These are phyloP conservation scores for Hemileccinum impolitum DNA, from an alignment of 768 basidiomycete species.

Conservation along the genomic window DNA sequence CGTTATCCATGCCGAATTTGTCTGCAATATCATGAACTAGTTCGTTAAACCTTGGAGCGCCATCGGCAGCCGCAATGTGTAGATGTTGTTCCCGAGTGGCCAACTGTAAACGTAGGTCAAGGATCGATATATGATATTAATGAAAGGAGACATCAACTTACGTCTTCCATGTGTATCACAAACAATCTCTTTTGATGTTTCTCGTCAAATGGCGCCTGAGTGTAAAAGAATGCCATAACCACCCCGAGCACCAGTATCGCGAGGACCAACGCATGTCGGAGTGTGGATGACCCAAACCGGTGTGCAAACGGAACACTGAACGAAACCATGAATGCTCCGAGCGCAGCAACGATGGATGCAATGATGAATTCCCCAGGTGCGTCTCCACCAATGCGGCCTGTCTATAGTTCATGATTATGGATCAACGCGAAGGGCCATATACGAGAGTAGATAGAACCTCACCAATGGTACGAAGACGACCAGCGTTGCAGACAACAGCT, in stretches of 20 bases:
- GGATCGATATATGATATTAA: conserved; percentile 1
- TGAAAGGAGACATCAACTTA: conserved; percentile 32
- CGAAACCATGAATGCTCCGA: conserved; percentile 57
- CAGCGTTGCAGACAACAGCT: conserved; percentile 57
- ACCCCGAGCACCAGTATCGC: conserved; percentile 45
- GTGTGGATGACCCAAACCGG: conserved; percentile 50
- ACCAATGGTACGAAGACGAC: conserved; percentile 92
- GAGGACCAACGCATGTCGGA: conserved; percentile 41
- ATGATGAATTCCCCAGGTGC: conserved; percentile 89
- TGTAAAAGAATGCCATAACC: conserved; percentile 59
- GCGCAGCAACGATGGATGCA: conserved; percentile 64
- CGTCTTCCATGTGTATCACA: conserved; percentile 82
- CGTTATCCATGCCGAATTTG: conserved; percentile 50
- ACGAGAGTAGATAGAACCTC: conserved; percentile 16
- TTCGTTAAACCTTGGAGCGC: conserved; percentile 67
- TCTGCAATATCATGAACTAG: conserved; percentile 61
- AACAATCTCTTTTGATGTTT: conserved; percentile 89
- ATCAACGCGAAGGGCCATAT: conserved; percentile 1
- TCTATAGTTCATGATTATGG: conserved; percentile 40
- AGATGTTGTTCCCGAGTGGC: conserved; percentile 68
- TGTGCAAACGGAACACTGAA: conserved; percentile 69
- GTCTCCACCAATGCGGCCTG: conserved; percentile 76
- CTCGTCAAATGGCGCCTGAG: conserved; percentile 64
- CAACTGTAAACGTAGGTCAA: conserved; percentile 42
- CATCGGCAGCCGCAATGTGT: conserved; percentile 80